Base-by-base conservation (phyloP, 257 asterid genomes). In the Primulina huaijiensis region DNA sequence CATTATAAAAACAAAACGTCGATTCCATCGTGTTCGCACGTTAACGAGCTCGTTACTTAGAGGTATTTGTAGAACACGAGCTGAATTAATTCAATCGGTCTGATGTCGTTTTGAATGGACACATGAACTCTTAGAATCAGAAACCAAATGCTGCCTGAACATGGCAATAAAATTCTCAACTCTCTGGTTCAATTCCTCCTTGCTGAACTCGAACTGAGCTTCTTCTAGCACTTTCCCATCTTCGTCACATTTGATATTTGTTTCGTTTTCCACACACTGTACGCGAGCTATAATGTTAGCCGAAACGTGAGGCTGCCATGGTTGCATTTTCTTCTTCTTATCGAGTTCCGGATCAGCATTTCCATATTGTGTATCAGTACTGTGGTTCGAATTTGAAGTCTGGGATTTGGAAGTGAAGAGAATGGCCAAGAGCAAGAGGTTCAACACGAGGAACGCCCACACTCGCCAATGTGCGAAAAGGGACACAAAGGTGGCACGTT, bases 141-240 rank as follows among this genome's bases (percentile, higher is more conserved):
- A 81, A 27, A 83, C 83, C 85, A 91, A 86, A 78, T 94, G 99
- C 78, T 86, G 90, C 85, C 96, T 87, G 71, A 93, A 94, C 97
- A 83, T 94, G 25, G 96, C 78, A 68, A 94, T 94, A 68, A 94
- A 91, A 19, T 93, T 92, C 73, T 94, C 99, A 19, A 78, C 99
- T 82, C 88, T 89, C 80, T 75, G 74, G 72, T 94, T 87, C 82
- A 94, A 70, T 60, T 94, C 99, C 82, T 87, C 95, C 82, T 87
- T 80, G 74, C 75, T 50, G 2, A 50, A 50, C 56, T 50, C 56
- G 20, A 14, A 50, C 20, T 16, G 20, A 16, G 56, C 56, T 16
- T 50, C 56, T 16, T 50, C 56, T 16, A 4, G 56, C 19, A 50
- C 5, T 50, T 16, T 50, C 0, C 56, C 56, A 50, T 50, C 56